Evolutionary conservation across 2,329 filamentous ascomycete species (phyloP).

Genomic region (Ascochyta lentis): DNA sequence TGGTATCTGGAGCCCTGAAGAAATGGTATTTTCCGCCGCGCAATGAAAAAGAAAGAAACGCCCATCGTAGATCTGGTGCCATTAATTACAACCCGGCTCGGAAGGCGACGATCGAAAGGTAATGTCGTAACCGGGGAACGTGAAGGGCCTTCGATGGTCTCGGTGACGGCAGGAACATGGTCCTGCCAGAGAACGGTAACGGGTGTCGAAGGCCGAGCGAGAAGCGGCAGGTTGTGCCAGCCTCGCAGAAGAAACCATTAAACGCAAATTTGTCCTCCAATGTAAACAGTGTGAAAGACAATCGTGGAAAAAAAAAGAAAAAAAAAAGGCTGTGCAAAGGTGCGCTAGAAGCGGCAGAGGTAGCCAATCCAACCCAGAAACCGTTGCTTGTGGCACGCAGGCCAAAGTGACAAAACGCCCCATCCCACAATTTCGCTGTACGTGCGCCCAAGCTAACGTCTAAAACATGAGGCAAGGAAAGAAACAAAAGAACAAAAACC

Average conservation of each 20-base stretch:
- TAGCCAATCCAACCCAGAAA: constrained; percentile 24
- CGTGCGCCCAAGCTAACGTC: constrained; percentile 42
- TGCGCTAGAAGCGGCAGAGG: constrained; percentile 21
- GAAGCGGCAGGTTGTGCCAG: constrained; percentile 27
- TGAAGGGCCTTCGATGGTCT: constrained; percentile 26
- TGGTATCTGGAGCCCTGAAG: constrained; percentile 34
- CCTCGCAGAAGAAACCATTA: constrained; percentile 41
- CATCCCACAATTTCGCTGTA: constrained; percentile 43
- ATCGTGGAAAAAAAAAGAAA: constrained; percentile 27
- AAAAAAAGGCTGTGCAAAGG: constrained; percentile 19
- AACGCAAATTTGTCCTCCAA: constrained; percentile 32
- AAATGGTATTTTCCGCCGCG: constrained; percentile 35
- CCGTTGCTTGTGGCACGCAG: constrained; percentile 31
- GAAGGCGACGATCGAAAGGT: constrained; percentile 36
- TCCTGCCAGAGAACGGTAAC: constrained; percentile 9
- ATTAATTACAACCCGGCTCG: constrained; percentile 49
- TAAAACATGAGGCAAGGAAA: constrained; percentile 41
- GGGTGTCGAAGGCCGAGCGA: constrained; percentile 18
- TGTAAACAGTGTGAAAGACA: constrained; percentile 33
- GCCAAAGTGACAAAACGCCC: constrained; percentile 38
- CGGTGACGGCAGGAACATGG: neutral
- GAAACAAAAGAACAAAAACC: constrained; percentile 25
- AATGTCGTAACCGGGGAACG: constrained; percentile 34
- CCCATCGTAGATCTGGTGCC: constrained; percentile 44
- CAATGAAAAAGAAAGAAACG: constrained; percentile 34